These are phyloP conservation scores for Multifurca ochricompacta DNA, from an alignment of 768 basidiomycete genomes.

Conservation along the genomic window DNA sequence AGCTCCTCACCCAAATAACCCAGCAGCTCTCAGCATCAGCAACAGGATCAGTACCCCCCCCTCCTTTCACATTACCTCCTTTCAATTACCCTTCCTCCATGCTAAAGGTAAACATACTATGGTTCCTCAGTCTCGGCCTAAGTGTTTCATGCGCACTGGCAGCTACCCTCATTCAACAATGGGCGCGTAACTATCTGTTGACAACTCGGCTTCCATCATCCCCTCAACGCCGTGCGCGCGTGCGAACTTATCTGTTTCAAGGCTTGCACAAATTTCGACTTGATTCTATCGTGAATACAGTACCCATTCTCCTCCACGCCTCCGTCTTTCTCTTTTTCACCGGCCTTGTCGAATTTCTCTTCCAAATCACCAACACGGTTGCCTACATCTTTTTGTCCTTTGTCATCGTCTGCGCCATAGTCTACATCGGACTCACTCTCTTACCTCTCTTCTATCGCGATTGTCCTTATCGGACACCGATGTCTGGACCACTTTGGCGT, in stretches of 20 bases:
- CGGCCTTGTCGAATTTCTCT: constrained; percentile 2
- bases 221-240: neutral
- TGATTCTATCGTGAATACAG: neutral
- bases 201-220: neutral
- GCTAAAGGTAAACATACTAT: neutral
- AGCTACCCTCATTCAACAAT: constrained; percentile 11
- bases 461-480: constrained; percentile 9
- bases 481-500: constrained; percentile 4
- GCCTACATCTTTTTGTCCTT: neutral
- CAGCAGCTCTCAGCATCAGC: neutral
- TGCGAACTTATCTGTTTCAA: neutral
- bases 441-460: constrained; percentile 7
- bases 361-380: neutral
- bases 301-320: constrained; percentile 5
- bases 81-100: neutral
- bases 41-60: neutral
- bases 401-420: neutral
- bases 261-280: neutral
- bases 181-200: constrained; percentile 2
- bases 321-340: constrained; percentile 6
- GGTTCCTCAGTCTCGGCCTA: constrained; percentile 2
- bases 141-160: neutral
- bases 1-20: constrained; percentile 9
- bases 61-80: neutral
- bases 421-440: neutral